Conservation (phyloP, 73 alveolate species). For the Blepharisma stoltei region DNA sequence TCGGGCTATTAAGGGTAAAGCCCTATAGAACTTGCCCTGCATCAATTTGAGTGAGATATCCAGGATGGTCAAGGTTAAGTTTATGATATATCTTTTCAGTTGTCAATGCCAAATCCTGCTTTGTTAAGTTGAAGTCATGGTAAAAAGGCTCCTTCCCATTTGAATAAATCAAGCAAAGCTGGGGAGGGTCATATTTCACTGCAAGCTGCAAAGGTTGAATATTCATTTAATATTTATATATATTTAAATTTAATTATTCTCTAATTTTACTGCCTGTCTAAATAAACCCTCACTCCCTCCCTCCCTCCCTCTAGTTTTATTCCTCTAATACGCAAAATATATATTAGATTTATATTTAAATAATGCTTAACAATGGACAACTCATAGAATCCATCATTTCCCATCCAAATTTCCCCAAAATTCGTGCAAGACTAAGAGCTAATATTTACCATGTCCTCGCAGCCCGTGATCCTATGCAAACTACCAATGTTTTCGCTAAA, state of each 20-base stretch:
- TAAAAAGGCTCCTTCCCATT: not conserved
- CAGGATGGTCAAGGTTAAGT: constrained; percentile 9
- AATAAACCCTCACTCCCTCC: too few relatives aligned
- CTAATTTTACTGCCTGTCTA: too few relatives aligned
- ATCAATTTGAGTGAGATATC: not conserved
- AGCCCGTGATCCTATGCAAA: not conserved
- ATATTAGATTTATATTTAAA: too few relatives aligned
- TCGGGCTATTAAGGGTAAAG: too few relatives aligned
- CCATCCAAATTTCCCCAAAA: not conserved
- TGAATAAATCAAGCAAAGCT: not conserved
- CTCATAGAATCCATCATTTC: too few relatives aligned
- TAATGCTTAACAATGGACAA: too few relatives aligned
- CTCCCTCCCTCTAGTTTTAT: too few relatives aligned
- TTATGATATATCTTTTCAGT: not conserved
- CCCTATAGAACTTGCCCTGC: not conserved
- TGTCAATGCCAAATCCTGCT: not conserved
- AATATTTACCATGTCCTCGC: constrained; percentile 15
- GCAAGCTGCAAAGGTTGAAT: not conserved
- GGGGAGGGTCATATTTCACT: constrained; percentile 16
- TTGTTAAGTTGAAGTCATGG: constrained; percentile 4
- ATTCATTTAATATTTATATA: not conserved
- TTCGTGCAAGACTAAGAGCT: constrained; percentile 6
- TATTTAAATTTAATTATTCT: too few relatives aligned
- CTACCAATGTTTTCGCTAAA: constrained; percentile 17
- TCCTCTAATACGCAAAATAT: too few relatives aligned